Conservation (phyloP, 129 eudicot genomes). For the Saussurea involucrata region DNA sequence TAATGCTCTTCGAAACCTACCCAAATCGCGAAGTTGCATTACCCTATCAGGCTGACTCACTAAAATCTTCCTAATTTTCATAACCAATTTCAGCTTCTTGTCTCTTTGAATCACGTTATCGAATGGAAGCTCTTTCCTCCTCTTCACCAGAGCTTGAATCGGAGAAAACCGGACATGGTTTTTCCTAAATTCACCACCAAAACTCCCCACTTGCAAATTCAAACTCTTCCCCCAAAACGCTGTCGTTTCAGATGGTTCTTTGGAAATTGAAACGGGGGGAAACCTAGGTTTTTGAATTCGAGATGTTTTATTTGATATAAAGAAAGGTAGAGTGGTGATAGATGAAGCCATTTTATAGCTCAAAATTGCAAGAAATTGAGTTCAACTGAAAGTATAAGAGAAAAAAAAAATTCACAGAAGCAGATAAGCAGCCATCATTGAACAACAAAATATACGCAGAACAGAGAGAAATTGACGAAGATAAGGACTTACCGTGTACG, state of each 20-base stretch:
- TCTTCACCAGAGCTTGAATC: constrained; percentile 66
- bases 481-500: constrained; percentile 14
- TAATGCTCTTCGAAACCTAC: constrained; percentile 73
- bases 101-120: constrained; percentile 94
- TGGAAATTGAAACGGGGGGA: constrained; percentile 15
- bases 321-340: constrained; percentile 49
- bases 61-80: constrained; percentile 74
- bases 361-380: constrained; percentile 36
- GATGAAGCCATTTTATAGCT: constrained; percentile 40
- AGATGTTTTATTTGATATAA: constrained; percentile 39
- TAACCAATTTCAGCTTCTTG: constrained; percentile 78
- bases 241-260: constrained; percentile 18
- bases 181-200: constrained; percentile 30
- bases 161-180: constrained; percentile 44
- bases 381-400: constrained; percentile 23
- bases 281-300: constrained; percentile 31
- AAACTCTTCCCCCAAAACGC: constrained; percentile 53
- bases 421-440: constrained; percentile 7
- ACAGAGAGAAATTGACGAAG: not conserved
- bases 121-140: constrained; percentile 91
- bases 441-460: not conserved
- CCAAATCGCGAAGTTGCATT: constrained; percentile 82
- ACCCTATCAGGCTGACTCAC: constrained; percentile 66
- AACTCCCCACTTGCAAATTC: constrained; percentile 18
- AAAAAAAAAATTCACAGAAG: constrained; percentile 4